Percentiles rank a stretch among this genome's conserved stretches.
These are phyloP conservation scores for Endogone sp. DNA, from an alignment of 192 early-diverging fungal genomes.

Conservation along the genomic window DNA sequence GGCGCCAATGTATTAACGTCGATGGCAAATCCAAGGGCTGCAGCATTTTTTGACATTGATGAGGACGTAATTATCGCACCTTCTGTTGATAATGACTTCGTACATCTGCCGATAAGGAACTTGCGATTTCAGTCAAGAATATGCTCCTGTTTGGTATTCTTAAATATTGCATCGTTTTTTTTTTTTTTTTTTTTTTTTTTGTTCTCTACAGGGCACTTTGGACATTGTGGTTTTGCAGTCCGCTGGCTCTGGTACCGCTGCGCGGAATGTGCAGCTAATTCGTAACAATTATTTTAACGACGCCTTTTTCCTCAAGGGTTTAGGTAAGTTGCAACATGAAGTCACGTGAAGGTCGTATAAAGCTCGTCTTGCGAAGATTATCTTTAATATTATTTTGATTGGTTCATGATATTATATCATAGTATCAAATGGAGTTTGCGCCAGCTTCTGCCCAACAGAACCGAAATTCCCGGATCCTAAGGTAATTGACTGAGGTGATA, in stretches of 20 bases:
- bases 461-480: slow-evolving; percentile 35
- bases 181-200: not conserved
- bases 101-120: not conserved
- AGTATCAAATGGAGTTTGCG: slow-evolving; percentile 65
- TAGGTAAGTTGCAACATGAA: too few relatives aligned
- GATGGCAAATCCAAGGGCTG: slow-evolving; percentile 48
- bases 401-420: not conserved
- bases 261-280: slow-evolving; percentile 53
- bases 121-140: too few relatives aligned
- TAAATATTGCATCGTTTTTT: not conserved
- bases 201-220: slow-evolving; percentile 55
- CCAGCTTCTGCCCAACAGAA: slow-evolving; percentile 43
- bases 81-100: slow-evolving; percentile 5
- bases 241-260: slow-evolving; percentile 22
- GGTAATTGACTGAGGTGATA: slow-evolving; percentile 10
- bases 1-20: slow-evolving; percentile 61
- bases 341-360: too few relatives aligned
- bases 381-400: slow-evolving; percentile 2
- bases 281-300: slow-evolving; percentile 93
- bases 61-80: slow-evolving; percentile 63
- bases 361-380: too few relatives aligned
- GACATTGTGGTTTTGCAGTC: slow-evolving; percentile 72
- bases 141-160: too few relatives aligned
- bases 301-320: slow-evolving; percentile 89
- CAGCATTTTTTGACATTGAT: slow-evolving; percentile 87